Conservation (phyloP, 1,139 yeast genomes). For the Spencermartinsiella ligniputridi region DNA sequence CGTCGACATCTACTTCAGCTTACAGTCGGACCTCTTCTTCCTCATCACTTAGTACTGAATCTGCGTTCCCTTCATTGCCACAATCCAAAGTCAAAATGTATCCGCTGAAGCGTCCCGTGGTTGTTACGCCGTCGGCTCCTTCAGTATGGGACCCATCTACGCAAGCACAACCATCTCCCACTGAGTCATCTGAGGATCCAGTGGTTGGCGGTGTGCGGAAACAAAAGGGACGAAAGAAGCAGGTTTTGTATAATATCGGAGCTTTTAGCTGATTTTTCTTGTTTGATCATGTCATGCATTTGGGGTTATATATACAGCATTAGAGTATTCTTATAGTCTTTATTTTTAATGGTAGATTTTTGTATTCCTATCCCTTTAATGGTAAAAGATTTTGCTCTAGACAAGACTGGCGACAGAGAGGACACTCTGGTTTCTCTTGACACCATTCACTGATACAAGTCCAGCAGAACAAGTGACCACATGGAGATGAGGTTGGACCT, state of each 20-base stretch:
- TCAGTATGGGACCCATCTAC: conserved; percentile 13
- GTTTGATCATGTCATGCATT: background rate
- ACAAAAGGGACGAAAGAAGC: conserved; percentile 25
- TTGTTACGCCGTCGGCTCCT: conserved; percentile 7
- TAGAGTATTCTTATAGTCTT: background rate
- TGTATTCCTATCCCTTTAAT: conserved; percentile 38
- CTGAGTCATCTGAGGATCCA: conserved; percentile 2
- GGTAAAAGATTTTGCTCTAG: conserved; percentile 73
- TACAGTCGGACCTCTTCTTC: conserved; percentile 4
- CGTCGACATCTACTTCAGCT: background rate
- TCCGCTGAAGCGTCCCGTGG: conserved; percentile 8
- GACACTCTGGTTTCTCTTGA: conserved; percentile 82
- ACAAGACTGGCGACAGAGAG: conserved; percentile 77
- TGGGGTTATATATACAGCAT: background rate
- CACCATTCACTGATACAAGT: conserved; percentile 86
- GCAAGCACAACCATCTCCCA: background rate
- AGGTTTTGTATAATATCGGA: conserved; percentile 23
- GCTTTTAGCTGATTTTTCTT: conserved; percentile 1
- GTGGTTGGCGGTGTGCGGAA: conserved; percentile 4
- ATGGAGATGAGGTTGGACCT: conserved; percentile 78
- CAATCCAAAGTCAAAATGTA: conserved; percentile 7
- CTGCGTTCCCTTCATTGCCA: conserved; percentile 26
- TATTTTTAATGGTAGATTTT: too few relatives aligned
- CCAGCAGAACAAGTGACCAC: conserved; percentile 97
- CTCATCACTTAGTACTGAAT: conserved; percentile 6